Conservation (phyloP, 2,329 filamentous ascomycete genomes). For the Pestalotiopsis sp. region DNA sequence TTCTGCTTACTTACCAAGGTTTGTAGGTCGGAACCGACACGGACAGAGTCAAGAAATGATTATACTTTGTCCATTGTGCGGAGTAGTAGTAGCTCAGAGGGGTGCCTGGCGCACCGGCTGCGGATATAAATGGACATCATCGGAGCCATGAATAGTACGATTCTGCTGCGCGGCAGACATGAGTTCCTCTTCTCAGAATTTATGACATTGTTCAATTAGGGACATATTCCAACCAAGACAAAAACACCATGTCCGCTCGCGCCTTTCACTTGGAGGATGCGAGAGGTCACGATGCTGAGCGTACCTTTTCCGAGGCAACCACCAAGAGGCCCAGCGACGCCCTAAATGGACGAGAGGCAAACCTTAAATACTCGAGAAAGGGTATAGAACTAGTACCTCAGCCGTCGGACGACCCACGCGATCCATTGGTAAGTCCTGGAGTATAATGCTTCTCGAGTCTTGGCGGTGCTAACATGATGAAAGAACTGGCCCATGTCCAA, state of each 20-base stretch:
- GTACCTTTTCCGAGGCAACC: neutral
- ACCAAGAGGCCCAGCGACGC: neutral
- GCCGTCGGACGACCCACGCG: constrained; percentile 2
- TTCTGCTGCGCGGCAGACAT: too few species aligned
- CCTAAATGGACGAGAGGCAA: neutral
- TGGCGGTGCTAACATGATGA: neutral
- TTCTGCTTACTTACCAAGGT: neutral
- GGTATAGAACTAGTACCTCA: neutral
- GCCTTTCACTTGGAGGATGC: neutral
- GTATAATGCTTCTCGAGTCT: neutral
- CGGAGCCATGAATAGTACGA: neutral
- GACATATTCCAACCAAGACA: neutral
- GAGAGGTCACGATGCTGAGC: neutral
- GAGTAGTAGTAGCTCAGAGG: neutral
- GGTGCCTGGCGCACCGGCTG: neutral
- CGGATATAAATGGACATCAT: neutral
- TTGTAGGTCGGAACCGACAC: too few species aligned
- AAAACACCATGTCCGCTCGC: neutral
- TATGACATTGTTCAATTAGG: neutral
- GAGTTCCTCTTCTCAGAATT: too few species aligned
- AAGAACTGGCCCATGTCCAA: constrained; percentile 3
- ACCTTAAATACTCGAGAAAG: neutral
- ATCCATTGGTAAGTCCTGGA: neutral
- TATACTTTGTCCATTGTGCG: neutral
- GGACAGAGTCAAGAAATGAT: neutral